These are phyloP conservation scores for Quercus aquifolioides DNA, from an alignment of 306 rosid species.

Conservation along the genomic window DNA sequence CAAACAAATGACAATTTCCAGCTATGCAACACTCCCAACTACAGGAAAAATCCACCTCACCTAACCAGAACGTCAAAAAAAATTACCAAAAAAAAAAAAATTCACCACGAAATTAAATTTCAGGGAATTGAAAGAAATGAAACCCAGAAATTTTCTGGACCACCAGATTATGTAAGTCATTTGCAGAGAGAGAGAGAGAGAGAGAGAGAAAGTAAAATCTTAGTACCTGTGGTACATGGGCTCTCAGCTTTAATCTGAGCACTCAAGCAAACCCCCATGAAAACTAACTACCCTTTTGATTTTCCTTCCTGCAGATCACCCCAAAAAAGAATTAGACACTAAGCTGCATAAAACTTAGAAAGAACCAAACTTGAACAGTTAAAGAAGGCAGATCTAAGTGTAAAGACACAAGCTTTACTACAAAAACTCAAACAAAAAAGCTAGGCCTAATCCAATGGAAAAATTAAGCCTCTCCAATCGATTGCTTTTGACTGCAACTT, in stretches of 20 bases:
- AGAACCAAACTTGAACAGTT: constrained; percentile 3
- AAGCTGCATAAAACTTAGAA: constrained; percentile 6
- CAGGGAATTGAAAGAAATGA: neutral
- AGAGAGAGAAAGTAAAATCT: neutral
- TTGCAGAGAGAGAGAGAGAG: neutral
- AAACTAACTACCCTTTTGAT: constrained; percentile 21
- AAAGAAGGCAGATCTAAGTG: constrained; percentile 31
- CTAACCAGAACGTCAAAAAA: neutral
- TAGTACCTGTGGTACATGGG: constrained; percentile 28
- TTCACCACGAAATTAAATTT: neutral
- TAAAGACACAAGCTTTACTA: constrained; percentile 3
- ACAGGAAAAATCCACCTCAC: neutral
- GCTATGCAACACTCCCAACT: neutral
- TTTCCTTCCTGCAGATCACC: constrained; percentile 32
- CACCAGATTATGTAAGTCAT: neutral
- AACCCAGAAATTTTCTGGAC: neutral
- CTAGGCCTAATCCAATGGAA: constrained; percentile 1
- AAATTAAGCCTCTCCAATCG: neutral
- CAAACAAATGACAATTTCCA: neutral
- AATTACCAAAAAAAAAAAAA: neutral
- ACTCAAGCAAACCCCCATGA: constrained; percentile 59
- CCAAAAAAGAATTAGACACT: constrained; percentile 4
- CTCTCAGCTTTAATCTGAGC: constrained; percentile 28
- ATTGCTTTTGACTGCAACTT: neutral
- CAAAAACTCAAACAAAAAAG: neutral